Conservation (phyloP, 331 rosid genomes). For the Phaseolus coccineus region DNA sequence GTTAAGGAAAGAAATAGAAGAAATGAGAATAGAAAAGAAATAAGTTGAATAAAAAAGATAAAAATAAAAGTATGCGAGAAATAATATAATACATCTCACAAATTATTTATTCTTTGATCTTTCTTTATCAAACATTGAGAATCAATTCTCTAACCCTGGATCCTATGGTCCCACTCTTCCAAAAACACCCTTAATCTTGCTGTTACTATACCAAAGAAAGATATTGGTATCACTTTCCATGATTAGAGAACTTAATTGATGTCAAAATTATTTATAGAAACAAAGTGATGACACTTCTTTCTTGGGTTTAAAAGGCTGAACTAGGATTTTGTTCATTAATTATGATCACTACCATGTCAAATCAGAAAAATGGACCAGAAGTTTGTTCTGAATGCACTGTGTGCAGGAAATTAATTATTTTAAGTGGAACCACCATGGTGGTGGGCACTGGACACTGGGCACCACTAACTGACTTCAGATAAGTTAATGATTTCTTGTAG, state of each 20-base stretch:
- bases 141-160: too few species aligned
- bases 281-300: slow-evolving; percentile 8
- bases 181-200: not conserved
- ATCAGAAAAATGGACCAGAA: slow-evolving; percentile 23
- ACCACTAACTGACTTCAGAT: slow-evolving; percentile 35
- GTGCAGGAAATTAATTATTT: slow-evolving; percentile 7
- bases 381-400: not conserved
- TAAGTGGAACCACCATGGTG: slow-evolving; percentile 40
- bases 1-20: too few species aligned
- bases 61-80: too few species aligned
- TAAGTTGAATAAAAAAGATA: too few species aligned
- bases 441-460: slow-evolving; percentile 28
- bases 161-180: too few species aligned
- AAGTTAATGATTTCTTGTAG: slow-evolving; percentile 33
- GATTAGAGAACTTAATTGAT: not conserved
- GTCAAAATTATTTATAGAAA: slow-evolving; percentile 29
- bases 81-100: too few species aligned
- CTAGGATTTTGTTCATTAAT: not conserved
- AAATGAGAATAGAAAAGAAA: too few species aligned
- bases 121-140: too few species aligned
- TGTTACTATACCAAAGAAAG: not conserved
- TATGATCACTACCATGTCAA: not conserved
- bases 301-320: not conserved
- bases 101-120: too few species aligned
- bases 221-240: not conserved